phyloP scores from a whole-genome alignment of 2,329 filamentous ascomycete genomes.

The Apiospora sp. region DNA sequence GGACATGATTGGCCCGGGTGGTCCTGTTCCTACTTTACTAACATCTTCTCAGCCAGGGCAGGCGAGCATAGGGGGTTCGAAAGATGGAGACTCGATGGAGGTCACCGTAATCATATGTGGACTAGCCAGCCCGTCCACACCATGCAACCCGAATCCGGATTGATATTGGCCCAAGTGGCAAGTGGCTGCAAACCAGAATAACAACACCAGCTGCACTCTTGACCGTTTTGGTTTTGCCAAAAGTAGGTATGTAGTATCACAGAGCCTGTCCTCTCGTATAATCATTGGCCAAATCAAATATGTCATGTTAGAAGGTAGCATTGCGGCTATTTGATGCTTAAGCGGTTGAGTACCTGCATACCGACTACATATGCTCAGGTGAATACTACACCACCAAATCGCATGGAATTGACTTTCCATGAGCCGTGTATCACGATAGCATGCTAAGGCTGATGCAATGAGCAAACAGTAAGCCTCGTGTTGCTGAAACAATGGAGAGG shows the following conservation, averaged over 20 bases:
- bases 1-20: neutral
- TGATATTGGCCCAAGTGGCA: neutral
- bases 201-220: neutral
- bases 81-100: neutral
- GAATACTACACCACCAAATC: too few relatives aligned
- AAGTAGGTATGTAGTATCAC: neutral
- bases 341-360: neutral
- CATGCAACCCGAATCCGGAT: neutral
- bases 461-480: neutral
- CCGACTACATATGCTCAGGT: too few relatives aligned
- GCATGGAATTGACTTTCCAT: neutral
- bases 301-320: neutral
- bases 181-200: neutral
- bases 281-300: neutral
- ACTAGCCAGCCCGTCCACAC: slow-evolving; percentile 1
- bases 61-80: neutral
- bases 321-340: slow-evolving; percentile 3
- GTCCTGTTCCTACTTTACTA: neutral
- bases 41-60: neutral
- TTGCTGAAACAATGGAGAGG: slow-evolving; percentile 15
- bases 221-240: slow-evolving; percentile 10
- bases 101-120: slow-evolving; percentile 4
- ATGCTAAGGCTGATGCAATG: neutral
- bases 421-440: neutral
- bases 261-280: neutral